Conservation (phyloP, 2,329 filamentous ascomycete genomes). For the Xylariaceae sp. region DNA sequence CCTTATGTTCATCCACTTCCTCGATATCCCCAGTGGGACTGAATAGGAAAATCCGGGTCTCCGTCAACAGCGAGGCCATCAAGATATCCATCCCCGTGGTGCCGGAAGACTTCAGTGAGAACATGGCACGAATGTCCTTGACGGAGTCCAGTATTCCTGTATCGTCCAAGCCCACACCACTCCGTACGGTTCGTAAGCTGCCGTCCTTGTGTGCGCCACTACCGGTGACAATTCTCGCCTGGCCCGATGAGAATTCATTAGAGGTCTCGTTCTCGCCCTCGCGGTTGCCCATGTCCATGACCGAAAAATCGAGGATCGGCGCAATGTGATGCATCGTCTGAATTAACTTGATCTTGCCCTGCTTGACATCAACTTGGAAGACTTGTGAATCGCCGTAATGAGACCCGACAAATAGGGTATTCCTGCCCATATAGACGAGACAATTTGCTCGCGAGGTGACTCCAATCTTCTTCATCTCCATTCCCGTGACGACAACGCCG, state of each 20-base stretch:
- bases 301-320: slow-evolving; percentile 85
- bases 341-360: slow-evolving; percentile 53
- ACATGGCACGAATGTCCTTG: slow-evolving; percentile 66
- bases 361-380: slow-evolving; percentile 39
- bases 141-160: slow-evolving; percentile 78
- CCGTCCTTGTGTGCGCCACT: slow-evolving; percentile 89
- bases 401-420: slow-evolving; percentile 79
- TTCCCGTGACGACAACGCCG: slow-evolving; percentile 62
- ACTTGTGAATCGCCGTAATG: slow-evolving; percentile 91
- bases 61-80: slow-evolving; percentile 72
- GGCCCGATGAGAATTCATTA: slow-evolving; percentile 90
- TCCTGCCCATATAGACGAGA: slow-evolving; percentile 70
- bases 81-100: slow-evolving; percentile 60
- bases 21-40: slow-evolving; percentile 71
- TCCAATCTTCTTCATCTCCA: slow-evolving; percentile 63
- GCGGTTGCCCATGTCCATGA: slow-evolving; percentile 92
- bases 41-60: slow-evolving; percentile 80
- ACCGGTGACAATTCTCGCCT: slow-evolving; percentile 87
- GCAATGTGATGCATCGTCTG: slow-evolving; percentile 81
- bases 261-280: slow-evolving; percentile 67
- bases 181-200: slow-evolving; percentile 81
- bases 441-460: slow-evolving; percentile 69
- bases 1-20: slow-evolving; percentile 72
- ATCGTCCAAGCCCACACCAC: slow-evolving; percentile 88
- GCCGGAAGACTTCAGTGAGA: slow-evolving; percentile 54